Base-by-base conservation (phyloP, 1,139 yeast genomes). In the Lodderomyces metapsilosis region DNA sequence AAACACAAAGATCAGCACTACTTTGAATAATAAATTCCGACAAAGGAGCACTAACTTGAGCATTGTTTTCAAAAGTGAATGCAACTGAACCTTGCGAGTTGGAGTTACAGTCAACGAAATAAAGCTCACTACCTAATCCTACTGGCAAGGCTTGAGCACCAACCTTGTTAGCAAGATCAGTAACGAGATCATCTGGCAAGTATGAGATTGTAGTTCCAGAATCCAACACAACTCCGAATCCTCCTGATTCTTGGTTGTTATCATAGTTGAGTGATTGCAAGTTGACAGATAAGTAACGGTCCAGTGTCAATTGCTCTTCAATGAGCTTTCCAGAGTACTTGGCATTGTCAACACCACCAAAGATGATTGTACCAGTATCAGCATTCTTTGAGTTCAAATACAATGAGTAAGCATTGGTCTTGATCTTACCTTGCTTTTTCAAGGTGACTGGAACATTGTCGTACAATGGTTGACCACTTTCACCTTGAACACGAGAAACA, bases 361-460 rank as follows among this genome's bases (percentile, higher is more conserved):
- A 63, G 20, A 63, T 46, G 24, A 62, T 39, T 1, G 57, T 42
- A 2, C 68, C 67, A 12, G 50, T 17, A 17, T 49, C 21, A 22
- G 68, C 56, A 12, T 52, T 52, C 7, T 37, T 34, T 2, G 54
- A 46, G 36, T 52, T 50, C 49, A 69, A 61, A 52, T 59, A 68
- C 42, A 69, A 54, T 4, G 71, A 65, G 53, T 65, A 69, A 16
- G 68, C 64, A 34, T 50, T 52, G 43, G 72, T 73, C 23, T 68
- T 46, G 45, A 80, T 82, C 9, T 68, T 48, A 0, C 88, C 89
- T 44, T 58, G 54, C 27, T 45, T 47, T 38, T 51, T 58, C 50
- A 67, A 52, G 37, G 57, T 57, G 34, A 56, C 39, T 1, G 71
- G 72, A 13, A 66, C 54, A 43, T 65, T 66, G 40, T 58, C 59